phyloP scores from a whole-genome alignment of 352 stramenopile species.

The Phytophthora kernoviae region DNA sequence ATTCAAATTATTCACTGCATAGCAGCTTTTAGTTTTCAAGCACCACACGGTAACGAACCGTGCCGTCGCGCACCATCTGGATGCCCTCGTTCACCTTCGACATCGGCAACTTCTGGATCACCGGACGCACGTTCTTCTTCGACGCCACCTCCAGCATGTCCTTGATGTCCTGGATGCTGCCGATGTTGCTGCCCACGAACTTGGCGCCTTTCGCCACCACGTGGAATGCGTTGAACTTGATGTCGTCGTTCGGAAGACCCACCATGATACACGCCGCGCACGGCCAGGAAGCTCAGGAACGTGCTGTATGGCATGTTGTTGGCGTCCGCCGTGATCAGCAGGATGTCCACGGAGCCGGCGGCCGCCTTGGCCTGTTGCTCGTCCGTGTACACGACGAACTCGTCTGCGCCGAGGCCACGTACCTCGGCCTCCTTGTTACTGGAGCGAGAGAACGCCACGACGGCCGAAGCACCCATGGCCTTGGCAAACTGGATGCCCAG shows the following conservation, averaged over 20 bases:
- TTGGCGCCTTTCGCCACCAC: conserved; percentile 48
- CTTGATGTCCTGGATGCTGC: conserved; percentile 40
- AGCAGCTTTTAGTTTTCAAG: conserved; percentile 9
- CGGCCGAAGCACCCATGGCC: conserved; percentile 46
- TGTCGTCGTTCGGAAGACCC: conserved; percentile 53
- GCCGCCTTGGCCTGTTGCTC: conserved; percentile 32
- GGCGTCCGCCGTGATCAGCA: conserved; percentile 70
- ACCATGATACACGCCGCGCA: conserved; percentile 47
- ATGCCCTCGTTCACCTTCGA: conserved; percentile 44
- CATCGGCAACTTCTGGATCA: conserved; percentile 58
- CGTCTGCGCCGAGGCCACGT: conserved; percentile 51
- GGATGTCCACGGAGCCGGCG: conserved; percentile 51
- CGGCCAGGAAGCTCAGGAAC: conserved; percentile 51
- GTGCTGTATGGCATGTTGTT: conserved; percentile 46
- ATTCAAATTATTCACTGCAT: too few relatives aligned
- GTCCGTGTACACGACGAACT: conserved; percentile 38
- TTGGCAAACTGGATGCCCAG: conserved; percentile 22
- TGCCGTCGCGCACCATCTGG: conserved; percentile 41
- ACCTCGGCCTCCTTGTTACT: conserved; percentile 56
- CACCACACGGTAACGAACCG: conserved; percentile 36
- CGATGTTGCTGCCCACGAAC: conserved; percentile 65
- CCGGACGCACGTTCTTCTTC: conserved; percentile 54
- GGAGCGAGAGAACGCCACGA: conserved; percentile 61
- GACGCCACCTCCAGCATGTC: conserved; percentile 1
- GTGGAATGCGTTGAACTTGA: conserved; percentile 47